Percentiles rank a stretch among this genome's conserved stretches.
These are phyloP conservation scores for Clonostachys rosea DNA, from an alignment of 2,329 filamentous ascomycete species.

Conservation along the genomic window DNA sequence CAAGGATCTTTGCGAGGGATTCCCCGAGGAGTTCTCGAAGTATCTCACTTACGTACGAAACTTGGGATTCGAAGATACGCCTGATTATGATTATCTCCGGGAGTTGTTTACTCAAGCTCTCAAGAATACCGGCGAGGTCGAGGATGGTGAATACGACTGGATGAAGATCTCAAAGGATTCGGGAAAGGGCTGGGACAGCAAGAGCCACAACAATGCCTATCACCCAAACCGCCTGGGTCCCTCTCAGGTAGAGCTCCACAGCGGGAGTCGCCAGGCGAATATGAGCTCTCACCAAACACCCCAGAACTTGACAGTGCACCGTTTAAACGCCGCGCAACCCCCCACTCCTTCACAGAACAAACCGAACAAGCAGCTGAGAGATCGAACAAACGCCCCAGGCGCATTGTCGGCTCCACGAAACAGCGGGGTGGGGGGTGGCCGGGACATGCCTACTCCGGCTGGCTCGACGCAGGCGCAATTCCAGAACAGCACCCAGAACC, in stretches of 20 bases:
- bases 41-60: constrained; percentile 97
- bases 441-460: constrained; percentile 78
- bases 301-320: constrained; percentile 69
- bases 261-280: constrained; percentile 63
- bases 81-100: constrained; percentile 95
- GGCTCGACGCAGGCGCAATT: constrained; percentile 94
- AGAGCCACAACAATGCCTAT: constrained; percentile 57
- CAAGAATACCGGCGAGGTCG: constrained; percentile 89
- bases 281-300: constrained; percentile 55
- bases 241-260: constrained; percentile 81
- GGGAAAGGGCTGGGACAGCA: constrained; percentile 85
- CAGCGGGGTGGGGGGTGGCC: constrained; percentile 67
- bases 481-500: constrained; percentile 89
- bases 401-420: constrained; percentile 70
- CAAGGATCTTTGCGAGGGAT: constrained; percentile 94
- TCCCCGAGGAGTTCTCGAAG: constrained; percentile 96
- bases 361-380: constrained; percentile 69
- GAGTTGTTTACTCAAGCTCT: constrained; percentile 95
- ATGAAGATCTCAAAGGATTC: constrained; percentile 86
- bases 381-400: constrained; percentile 74
- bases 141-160: constrained; percentile 99
- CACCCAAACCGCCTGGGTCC: constrained; percentile 78
- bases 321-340: constrained; percentile 93
- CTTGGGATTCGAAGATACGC: constrained; percentile 95
- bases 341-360: constrained; percentile 82